A percentile compares a stretch with the other conserved stretches of the same genome.
Conservation (phyloP, 1,284 basidiomycete genomes). For the Athelia psychrophila region DNA sequence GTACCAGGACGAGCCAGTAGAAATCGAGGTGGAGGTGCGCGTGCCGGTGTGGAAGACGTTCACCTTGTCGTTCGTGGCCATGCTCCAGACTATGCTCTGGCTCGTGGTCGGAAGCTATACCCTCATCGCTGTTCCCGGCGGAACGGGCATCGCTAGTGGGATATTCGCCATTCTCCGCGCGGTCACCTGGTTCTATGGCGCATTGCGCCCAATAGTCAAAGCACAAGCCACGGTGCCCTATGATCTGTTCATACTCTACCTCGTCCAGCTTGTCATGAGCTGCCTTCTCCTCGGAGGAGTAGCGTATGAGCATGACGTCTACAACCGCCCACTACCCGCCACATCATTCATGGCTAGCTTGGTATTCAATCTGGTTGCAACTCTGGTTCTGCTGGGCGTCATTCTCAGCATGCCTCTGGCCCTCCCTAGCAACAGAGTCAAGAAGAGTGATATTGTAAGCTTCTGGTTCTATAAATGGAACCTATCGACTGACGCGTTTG, state of each 20-base stretch:
- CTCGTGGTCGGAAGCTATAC: constrained; percentile 43
- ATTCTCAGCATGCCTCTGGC: constrained; percentile 57
- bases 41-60: constrained; percentile 54
- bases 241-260: constrained; percentile 51
- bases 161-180: constrained; percentile 40
- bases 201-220: constrained; percentile 35
- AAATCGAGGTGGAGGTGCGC: constrained; percentile 18
- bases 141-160: constrained; percentile 23
- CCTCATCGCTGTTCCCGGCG: constrained; percentile 26
- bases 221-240: constrained; percentile 46
- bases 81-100: constrained; percentile 50
- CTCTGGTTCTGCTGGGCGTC: constrained; percentile 38
- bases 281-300: constrained; percentile 45
- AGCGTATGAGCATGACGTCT: constrained; percentile 42
- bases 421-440: constrained; percentile 46
- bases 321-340: constrained; percentile 34
- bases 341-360: constrained; percentile 27
- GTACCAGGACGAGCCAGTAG: constrained; percentile 22
- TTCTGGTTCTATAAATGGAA: too few relatives aligned
- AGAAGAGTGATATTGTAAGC: constrained; percentile 51
- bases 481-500: background rate
- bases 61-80: constrained; percentile 45
- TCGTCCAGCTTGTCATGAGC: constrained; percentile 38
- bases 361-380: constrained; percentile 39
- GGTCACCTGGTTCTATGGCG: constrained; percentile 55